Percentiles rank a stretch among this genome's conserved stretches.
Conservation (phyloP, 2,329 filamentous ascomycete genomes). For the Tolypocladium album region DNA sequence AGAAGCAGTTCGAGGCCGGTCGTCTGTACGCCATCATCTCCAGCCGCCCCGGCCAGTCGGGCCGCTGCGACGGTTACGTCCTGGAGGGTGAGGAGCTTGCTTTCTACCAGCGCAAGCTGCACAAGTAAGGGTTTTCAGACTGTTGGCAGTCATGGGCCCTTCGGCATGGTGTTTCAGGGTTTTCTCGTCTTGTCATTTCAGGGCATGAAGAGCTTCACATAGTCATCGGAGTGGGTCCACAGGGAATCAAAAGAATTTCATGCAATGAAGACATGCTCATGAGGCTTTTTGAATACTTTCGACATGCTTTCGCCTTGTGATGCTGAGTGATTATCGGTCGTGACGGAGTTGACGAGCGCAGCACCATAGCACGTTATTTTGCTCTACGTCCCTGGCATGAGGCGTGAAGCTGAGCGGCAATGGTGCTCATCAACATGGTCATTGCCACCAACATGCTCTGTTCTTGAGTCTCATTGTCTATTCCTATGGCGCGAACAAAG, state of each 20-base stretch:
- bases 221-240: constrained; percentile 26
- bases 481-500: not conserved
- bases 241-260: constrained; percentile 25
- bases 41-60: constrained; percentile 91
- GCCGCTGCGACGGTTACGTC: constrained; percentile 93
- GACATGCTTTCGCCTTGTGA: not conserved
- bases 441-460: not conserved
- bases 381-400: not conserved
- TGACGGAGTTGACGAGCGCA: not conserved
- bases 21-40: constrained; percentile 90
- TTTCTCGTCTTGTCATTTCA: constrained; percentile 23
- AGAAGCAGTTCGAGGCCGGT: constrained; percentile 99
- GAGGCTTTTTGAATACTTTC: not conserved
- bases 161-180: constrained; percentile 27
- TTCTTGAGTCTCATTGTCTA: not conserved
- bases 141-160: constrained; percentile 12
- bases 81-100: constrained; percentile 98
- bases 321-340: not conserved
- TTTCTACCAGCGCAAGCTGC: constrained; percentile 99
- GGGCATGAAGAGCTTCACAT: constrained; percentile 24
- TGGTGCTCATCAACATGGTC: not conserved
- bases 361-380: not conserved
- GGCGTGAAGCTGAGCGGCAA: not conserved
- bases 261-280: constrained; percentile 14
- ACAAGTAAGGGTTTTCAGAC: constrained; percentile 61